Evolutionary conservation across 345 rosid genomes (phyloP).

Genomic region (Adansonia digitata): DNA sequence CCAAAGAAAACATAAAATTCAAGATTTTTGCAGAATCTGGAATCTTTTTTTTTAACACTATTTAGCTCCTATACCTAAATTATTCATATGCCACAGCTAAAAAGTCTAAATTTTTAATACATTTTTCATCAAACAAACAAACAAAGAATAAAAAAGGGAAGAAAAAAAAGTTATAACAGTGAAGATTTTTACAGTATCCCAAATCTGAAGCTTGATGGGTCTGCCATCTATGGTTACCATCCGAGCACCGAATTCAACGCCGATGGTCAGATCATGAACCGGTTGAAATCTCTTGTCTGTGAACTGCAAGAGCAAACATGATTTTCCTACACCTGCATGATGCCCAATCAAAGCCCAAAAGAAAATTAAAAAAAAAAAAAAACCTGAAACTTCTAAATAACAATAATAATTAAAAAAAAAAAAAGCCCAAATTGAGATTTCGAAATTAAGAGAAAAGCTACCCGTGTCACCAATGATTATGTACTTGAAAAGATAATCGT

Average conservation of each 20-base stretch:
- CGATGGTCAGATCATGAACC: constrained; percentile 67
- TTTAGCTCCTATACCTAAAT: neutral
- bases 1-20: neutral
- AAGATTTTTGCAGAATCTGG: neutral
- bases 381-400: neutral
- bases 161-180: neutral
- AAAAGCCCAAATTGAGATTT: neutral
- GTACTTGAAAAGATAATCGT: constrained; percentile 25
- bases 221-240: constrained; percentile 60
- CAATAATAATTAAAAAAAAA: neutral
- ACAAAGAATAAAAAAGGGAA: neutral
- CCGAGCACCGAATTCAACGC: constrained; percentile 75
- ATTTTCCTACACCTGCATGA: constrained; percentile 59
- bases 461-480: constrained; percentile 46
- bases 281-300: constrained; percentile 81
- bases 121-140: neutral
- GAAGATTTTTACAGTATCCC: constrained; percentile 50
- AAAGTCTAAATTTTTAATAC: neutral
- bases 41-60: neutral
- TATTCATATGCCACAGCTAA: neutral
- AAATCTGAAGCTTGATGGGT: constrained; percentile 67
- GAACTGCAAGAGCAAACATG: constrained; percentile 64
- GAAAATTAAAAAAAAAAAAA: too few relatives aligned
- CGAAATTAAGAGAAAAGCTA: neutral
- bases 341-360: neutral